Evolutionary conservation across 768 basidiomycete species (phyloP), one percentile per base, ranked within the genome.

Genomic region (Lentinula lateritia): DNA sequence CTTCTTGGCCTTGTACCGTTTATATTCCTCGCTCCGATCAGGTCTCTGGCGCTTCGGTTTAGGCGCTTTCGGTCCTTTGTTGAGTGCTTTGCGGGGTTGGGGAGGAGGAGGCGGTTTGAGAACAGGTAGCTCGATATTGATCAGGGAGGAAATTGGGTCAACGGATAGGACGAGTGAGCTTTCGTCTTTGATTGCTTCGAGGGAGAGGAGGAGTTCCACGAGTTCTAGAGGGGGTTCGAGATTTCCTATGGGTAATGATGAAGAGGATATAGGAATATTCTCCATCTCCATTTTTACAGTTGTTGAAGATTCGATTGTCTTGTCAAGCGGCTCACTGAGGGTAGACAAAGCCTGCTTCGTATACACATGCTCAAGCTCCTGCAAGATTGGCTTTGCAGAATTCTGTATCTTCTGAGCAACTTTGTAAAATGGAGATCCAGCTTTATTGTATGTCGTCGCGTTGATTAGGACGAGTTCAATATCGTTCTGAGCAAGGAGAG

Each of bases 401-500:
- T 66, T 69, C 58, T 84, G 82, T 63, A 97, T 85, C 43, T 84
- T 76, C 15, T 79, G 72, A 0, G 96, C 95, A 5, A 82, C 74
- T 67, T 85, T 88, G 75, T 92, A 83, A 69, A 87, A 87, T 0
- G 80, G 64, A 0, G 89, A 86, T n/a, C 86, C 88, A 0, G 83
- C 74, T 64, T 85, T 83, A 71, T 99, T 98, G 73, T 98, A 99
- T 6, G 84, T 71, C 48, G 92, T 81, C 1, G 95, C 95, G 66
- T 98, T 99, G 60, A 85, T 78, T 32, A 93, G 73, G 15, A 98
- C 93, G 15, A 98, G 83, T 38, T 83, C 73, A n/a, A 95, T 76
- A 69, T 99, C 96, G 55, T 83, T 77, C 92, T 94, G 28, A 58
- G 5, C 50, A 61, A 20, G 46, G 28, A 28, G 28, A 28, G 28